Evolutionary conservation across 2,329 filamentous ascomycete species (phyloP).

Genomic region (Trichoderma sp.): DNA sequence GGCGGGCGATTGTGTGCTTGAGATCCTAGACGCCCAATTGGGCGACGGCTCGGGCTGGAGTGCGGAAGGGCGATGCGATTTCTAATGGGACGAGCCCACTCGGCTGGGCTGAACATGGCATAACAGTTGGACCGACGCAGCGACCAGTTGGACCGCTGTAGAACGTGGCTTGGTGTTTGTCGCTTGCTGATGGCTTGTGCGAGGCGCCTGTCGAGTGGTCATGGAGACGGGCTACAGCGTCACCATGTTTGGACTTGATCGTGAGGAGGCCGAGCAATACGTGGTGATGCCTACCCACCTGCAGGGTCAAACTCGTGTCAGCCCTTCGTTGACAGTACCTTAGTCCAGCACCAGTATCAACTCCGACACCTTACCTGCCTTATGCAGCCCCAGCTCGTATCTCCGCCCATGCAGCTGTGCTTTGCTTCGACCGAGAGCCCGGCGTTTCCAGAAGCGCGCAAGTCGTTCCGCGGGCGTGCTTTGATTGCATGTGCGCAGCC

Average conservation of each 20-base stretch:
- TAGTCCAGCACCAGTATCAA: not conserved
- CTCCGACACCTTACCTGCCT: no score
- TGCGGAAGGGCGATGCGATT: not conserved
- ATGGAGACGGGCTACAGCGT: not conserved
- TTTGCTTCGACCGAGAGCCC: conserved; percentile 4
- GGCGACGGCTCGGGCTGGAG: conserved; percentile 18
- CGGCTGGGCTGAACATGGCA: not conserved
- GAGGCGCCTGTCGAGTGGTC: not conserved
- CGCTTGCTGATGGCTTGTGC: not conserved
- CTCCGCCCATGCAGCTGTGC: conserved; percentile 15
- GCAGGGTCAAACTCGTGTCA: no score
- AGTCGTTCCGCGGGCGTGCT: not conserved
- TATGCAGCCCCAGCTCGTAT: not conserved
- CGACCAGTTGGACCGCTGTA: not conserved
- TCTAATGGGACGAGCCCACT: not conserved
- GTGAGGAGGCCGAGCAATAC: no score
- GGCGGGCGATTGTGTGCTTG: conserved; percentile 23
- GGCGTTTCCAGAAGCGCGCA: conserved; percentile 2
- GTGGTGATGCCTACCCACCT: no score
- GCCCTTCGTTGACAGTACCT: no score
- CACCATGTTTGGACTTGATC: not conserved
- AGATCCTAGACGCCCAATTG: conserved; percentile 26
- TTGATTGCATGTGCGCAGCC: not conserved
- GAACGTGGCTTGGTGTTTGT: not conserved
- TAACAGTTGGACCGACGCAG: conserved; percentile 12